Conservation (phyloP, 2,329 filamentous ascomycete genomes). For the Colletotrichum musicola region DNA sequence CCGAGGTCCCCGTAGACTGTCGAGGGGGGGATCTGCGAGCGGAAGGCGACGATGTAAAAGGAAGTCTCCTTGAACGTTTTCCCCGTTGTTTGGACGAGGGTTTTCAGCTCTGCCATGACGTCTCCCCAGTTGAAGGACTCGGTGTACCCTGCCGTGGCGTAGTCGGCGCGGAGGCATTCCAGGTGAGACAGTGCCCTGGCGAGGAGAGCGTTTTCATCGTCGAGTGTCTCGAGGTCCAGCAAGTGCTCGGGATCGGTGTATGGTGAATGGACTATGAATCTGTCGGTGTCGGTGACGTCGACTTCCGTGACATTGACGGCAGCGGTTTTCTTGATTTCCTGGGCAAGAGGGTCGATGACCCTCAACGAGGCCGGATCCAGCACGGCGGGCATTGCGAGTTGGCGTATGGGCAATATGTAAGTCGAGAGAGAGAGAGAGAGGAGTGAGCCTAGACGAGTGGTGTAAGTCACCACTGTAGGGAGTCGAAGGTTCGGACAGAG, state of each 20-base stretch:
- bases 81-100: slow-evolving; percentile 60
- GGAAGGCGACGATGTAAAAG: slow-evolving; percentile 90
- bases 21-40: slow-evolving; percentile 76
- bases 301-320: slow-evolving; percentile 29
- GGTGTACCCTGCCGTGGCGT: slow-evolving; percentile 80
- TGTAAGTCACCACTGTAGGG: background rate
- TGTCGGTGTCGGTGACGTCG: slow-evolving; percentile 34
- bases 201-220: slow-evolving; percentile 75
- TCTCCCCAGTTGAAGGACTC: slow-evolving; percentile 82
- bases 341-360: slow-evolving; percentile 27
- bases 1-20: slow-evolving; percentile 75
- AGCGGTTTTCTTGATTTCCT: slow-evolving; percentile 26
- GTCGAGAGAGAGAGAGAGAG: background rate
- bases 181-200: slow-evolving; percentile 78
- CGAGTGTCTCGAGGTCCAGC: slow-evolving; percentile 77
- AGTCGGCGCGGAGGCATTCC: slow-evolving; percentile 73
- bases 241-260: slow-evolving; percentile 79
- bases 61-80: slow-evolving; percentile 71
- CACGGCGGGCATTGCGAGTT: slow-evolving; percentile 23
- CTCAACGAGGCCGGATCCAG: slow-evolving; percentile 23
- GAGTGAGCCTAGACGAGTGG: background rate
- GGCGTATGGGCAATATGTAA: background rate
- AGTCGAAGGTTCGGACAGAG: background rate
- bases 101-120: slow-evolving; percentile 69
- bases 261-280: slow-evolving; percentile 76